Base-by-base conservation (phyloP, 2,329 filamentous ascomycete species). In the Alternaria arborescens region DNA sequence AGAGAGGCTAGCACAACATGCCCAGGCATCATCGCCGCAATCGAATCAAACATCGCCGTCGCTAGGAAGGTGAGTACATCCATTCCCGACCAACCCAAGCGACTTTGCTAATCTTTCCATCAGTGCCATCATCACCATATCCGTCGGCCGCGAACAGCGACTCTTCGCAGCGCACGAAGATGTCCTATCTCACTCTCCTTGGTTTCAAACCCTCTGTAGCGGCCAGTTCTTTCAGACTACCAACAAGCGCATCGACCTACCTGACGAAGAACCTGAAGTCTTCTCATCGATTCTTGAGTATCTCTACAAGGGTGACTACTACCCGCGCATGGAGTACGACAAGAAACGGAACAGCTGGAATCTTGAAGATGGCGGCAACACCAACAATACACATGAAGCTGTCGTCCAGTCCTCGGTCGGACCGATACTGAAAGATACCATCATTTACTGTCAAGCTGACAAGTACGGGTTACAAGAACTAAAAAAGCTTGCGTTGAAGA, bases 261-360 rank as follows among this genome's bases (percentile, higher is more conserved):
- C 92, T 1, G 88, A 94, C 61, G 94, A 97, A 79, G 90, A 94
- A 70, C 93, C 94, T 20, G 93, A 97, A 77, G 90, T 97, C 72
- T 94, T 97, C 79, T 96, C 92, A 8, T 93, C 91, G 6, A 86
- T 97, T 11, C 88, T 97, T 58, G 94, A 97, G 77, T 97, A 91
- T 70, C 88, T 97, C 58, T 96, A 96, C 86, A 96, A 96, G 81
- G 93, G 93, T 66, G 94, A 97, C 79, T 97, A 97, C 82, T 94
- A 90, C 70, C 93, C 94, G 3, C 90, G 91, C 18, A 85, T 97
- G 24, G 81, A 92, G 58, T 92, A 93, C 80, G 92, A 94, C 81
- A 93, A 93, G 82, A 88, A 89, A 65, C 87, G 87, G 56, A 89
- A 92, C 78, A 89, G 87, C 53, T 97, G 92, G 90, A 89, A 91